Base-by-base conservation (phyloP, 306 rosid genomes). In the Vigna mungo region DNA sequence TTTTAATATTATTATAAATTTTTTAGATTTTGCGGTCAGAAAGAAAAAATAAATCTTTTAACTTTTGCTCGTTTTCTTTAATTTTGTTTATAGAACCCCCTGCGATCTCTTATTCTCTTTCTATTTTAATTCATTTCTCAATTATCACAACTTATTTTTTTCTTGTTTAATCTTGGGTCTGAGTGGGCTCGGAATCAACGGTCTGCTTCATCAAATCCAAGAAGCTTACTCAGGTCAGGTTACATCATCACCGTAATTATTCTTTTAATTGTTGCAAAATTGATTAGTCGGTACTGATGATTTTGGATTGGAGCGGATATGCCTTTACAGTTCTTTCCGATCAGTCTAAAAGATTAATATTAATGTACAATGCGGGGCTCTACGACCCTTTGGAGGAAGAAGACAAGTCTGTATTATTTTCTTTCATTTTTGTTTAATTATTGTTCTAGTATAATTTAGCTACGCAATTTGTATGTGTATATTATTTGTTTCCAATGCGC, bases 331-430 rank as follows among this genome's bases (percentile, higher is more conserved):
- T 96, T 87, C 94, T 96, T 3, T 92, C 99, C 2, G 96, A 96
- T 83, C 89, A 87, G 80, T 72, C 90, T 3, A 96, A 96, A 86
- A 85, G 94, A 21, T 21, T 21, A 21, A 21, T 21, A 65, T 92
- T 94, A 87, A 88, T 91, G 80, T 92, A 96, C 86, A 98, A 96
- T 80, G 98, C 91, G 0, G 99, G 99, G 7, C 74, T 96, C 2
- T 92, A 90, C 84, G 89, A 91, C 72, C 96, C 96, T 25, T 80
- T 87, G 4, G 97, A 96, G 75, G 99, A 92, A 34, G 94, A 91
- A 10, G 93, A 88, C 75, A 91, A 81, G 97, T 94, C 18, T 80
- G 93, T 89, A 70, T 18, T 21, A 17, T 18, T 25, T 75, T 15
- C 55, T 68, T 77, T 67, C 64, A 6, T 41, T 21, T 11, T 3